These are phyloP conservation scores for Termitomyces sp. DNA, from an alignment of 768 basidiomycete species.

Conservation along the genomic window DNA sequence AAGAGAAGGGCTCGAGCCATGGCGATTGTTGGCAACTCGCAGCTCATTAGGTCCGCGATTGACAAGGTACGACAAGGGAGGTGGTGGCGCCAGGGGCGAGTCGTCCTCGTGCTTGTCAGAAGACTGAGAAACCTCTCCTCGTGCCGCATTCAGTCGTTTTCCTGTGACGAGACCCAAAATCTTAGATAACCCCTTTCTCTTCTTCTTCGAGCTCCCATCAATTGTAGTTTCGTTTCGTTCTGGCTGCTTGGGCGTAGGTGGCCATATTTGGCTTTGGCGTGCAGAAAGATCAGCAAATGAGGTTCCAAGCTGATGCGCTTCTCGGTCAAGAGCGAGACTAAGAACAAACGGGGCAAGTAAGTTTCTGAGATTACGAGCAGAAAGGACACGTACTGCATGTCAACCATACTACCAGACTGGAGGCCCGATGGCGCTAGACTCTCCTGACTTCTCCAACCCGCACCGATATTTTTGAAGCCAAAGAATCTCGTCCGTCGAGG, in stretches of 20 bases:
- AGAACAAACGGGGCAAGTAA: conserved; percentile 10
- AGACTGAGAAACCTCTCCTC: conserved; percentile 31
- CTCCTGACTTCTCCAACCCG: conserved; percentile 75
- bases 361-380: background rate
- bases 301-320: conserved; percentile 28
- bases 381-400: conserved; percentile 75
- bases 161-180: conserved; percentile 75
- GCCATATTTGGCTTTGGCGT: conserved; percentile 53
- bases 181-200: conserved; percentile 71
- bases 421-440: conserved; percentile 78
- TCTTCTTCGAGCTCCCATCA: conserved; percentile 64
- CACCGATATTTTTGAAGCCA: conserved; percentile 64
- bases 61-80: conserved; percentile 86
- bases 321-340: conserved; percentile 77
- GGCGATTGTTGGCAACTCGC: conserved; percentile 38
- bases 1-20: conserved; percentile 67
- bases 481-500: conserved; percentile 75
- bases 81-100: conserved; percentile 81
- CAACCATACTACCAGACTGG: conserved; percentile 78
- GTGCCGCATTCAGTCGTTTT: conserved; percentile 31
- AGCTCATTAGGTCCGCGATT: conserved; percentile 49
- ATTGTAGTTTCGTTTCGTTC: conserved; percentile 29
- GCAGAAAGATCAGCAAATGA: conserved; percentile 33
- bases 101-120: conserved; percentile 57
- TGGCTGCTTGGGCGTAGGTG: background rate